Base-by-base conservation (phyloP, 139 green algal genomes). In the Chlorokybus atmophyticus region DNA sequence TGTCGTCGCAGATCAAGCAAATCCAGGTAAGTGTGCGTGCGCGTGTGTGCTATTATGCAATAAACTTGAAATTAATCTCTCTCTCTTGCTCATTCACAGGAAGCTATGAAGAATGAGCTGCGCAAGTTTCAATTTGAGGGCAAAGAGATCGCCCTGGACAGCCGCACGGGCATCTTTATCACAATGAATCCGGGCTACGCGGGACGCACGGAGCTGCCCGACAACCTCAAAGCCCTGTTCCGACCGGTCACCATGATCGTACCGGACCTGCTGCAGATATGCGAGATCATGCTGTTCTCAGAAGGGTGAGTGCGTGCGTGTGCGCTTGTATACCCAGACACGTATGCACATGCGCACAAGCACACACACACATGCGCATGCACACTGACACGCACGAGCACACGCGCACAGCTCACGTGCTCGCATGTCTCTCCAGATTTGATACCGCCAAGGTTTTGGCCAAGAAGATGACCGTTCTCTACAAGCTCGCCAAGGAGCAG, bases 401-500 rank as follows among this genome's bases (percentile, higher is more conserved):
- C n/a, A n/a, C n/a, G n/a, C n/a, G n/a, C n/a, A n/a, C n/a, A n/a
- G n/a, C n/a, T n/a, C n/a, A n/a, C n/a, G n/a, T n/a, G n/a, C n/a
- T n/a, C n/a, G n/a, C n/a, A n/a, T n/a, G n/a, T n/a, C n/a, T n/a
- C n/a, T n/a, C n/a, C n/a, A n/a, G n/a, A n/a, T 92, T 88, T 67
- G 77, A 87, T 64, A 76, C 57, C 7, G 81, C 81, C 50, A 87
- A 81, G 60, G 48, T 80, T 10, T 70, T 91, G 23, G 81, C 83
- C 29, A 88, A 88, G 75, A 91, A 91, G 74, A 88, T 91, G 81
- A 86, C 78, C 32, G 81, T 91, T 68, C 75, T 91, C 67, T 91
- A 91, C 74, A 84, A 83, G 70, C 76, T 91, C 30, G 74, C 73
- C 14, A 66, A 70, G 26, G 81, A 88, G 73, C 83, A 91, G 80